phyloP scores from a whole-genome alignment of 2,329 filamentous ascomycete genomes.

The Penicillium hesseltinei region DNA sequence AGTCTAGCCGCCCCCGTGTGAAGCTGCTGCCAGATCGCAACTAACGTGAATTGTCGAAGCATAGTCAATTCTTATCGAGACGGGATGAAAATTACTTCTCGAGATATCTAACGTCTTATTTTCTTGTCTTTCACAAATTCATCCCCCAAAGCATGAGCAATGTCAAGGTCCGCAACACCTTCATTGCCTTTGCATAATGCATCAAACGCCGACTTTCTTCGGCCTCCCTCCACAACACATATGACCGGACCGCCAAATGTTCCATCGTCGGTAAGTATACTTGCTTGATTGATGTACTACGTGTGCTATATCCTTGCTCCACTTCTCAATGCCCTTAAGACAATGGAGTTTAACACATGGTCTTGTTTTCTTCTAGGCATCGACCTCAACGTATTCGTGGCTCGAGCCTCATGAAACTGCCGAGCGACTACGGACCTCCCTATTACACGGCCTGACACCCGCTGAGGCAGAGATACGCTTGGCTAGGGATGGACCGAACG shows the following conservation, averaged over 20 bases:
- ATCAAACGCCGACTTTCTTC: slow-evolving; percentile 30
- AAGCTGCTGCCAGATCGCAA: slow-evolving; percentile 34
- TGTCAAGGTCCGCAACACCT: slow-evolving; percentile 62
- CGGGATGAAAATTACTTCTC: slow-evolving; percentile 30
- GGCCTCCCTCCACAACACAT: slow-evolving; percentile 31
- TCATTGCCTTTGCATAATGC: slow-evolving; percentile 59
- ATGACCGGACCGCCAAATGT: slow-evolving; percentile 28
- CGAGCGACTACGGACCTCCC: slow-evolving; percentile 74
- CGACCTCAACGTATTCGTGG: slow-evolving; percentile 55
- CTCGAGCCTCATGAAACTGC: slow-evolving; percentile 78
- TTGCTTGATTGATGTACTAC: neutral
- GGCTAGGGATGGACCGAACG: slow-evolving; percentile 81
- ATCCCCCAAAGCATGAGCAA: slow-evolving; percentile 49
- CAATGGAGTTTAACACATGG: slow-evolving; percentile 12
- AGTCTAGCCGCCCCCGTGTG: slow-evolving; percentile 15
- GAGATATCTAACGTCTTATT: slow-evolving; percentile 17
- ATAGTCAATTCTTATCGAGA: slow-evolving; percentile 14
- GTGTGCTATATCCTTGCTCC: too few species aligned
- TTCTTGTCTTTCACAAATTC: slow-evolving; percentile 1
- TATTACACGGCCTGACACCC: slow-evolving; percentile 75
- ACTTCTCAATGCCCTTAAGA: neutral
- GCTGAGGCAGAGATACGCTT: slow-evolving; percentile 78
- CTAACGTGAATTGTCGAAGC: slow-evolving; percentile 24
- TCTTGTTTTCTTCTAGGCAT: slow-evolving; percentile 30
- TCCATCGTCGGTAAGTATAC: slow-evolving; percentile 36